phyloP scores from a whole-genome alignment of 371 early-diverging fungal species.

The Nematocida sp. region DNA sequence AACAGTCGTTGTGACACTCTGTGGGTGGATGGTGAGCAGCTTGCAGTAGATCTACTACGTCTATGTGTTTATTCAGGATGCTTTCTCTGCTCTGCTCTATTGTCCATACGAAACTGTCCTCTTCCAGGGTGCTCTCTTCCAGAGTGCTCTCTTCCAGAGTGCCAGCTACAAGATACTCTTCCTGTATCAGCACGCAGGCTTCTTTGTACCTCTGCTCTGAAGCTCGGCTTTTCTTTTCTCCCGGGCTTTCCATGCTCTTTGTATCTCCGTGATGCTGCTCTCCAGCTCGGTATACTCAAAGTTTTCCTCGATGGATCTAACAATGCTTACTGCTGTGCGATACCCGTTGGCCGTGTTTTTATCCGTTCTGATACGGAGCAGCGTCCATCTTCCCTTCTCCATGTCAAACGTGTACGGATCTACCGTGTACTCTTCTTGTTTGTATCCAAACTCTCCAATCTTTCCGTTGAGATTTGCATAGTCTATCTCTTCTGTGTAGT shows the following conservation, averaged over 20 bases:
- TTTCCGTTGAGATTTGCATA: constrained; percentile 7
- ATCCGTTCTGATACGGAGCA: constrained; percentile 76
- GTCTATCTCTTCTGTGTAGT: constrained; percentile 5
- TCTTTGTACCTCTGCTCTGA: neutral
- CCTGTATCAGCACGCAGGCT: too few species aligned
- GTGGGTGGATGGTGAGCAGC: too few species aligned
- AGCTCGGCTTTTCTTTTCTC: constrained; percentile 10
- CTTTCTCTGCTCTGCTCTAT: too few species aligned
- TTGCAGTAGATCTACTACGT: too few species aligned
- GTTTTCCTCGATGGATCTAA: constrained; percentile 72
- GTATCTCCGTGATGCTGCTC: constrained; percentile 40
- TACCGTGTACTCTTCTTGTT: constrained; percentile 46
- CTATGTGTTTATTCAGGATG: too few species aligned
- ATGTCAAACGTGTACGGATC: constrained; percentile 43
- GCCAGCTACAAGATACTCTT: too few species aligned
- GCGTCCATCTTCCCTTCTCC: constrained; percentile 68
- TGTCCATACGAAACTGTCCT: too few species aligned
- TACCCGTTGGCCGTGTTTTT: constrained; percentile 74
- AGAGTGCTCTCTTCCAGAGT: too few species aligned
- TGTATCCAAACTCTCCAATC: constrained; percentile 64
- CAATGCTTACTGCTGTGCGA: constrained; percentile 69
- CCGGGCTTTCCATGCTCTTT: constrained; percentile 47
- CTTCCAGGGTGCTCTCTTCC: too few species aligned
- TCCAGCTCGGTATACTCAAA: constrained; percentile 67
- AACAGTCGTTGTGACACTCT: too few species aligned